These are phyloP conservation scores for Leptographium galeiforme DNA, from an alignment of 2,329 filamentous ascomycete species.

Conservation along the genomic window DNA sequence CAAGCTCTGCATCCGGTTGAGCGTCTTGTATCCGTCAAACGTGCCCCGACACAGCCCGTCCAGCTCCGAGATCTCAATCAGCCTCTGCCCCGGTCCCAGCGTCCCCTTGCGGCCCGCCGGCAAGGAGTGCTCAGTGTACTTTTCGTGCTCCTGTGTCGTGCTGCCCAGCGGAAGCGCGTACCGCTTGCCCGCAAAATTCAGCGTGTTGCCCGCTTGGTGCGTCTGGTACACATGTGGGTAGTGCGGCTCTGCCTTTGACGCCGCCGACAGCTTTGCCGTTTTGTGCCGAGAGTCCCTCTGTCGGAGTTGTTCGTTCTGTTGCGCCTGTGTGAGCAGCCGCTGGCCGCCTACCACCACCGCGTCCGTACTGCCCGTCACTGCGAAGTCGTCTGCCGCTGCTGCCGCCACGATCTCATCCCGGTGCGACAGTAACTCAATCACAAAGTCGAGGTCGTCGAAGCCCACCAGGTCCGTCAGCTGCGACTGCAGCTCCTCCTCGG, in stretches of 20 bases:
- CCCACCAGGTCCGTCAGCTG: constrained; percentile 80
- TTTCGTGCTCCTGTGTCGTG: constrained; percentile 53
- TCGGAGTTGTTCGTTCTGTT: constrained; percentile 67
- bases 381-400: constrained; percentile 17
- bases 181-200: constrained; percentile 67
- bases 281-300: constrained; percentile 76
- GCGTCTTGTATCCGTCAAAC: constrained; percentile 81
- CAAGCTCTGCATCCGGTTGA: constrained; percentile 97
- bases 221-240: constrained; percentile 91
- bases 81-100: constrained; percentile 56
- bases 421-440: constrained; percentile 77
- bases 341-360: constrained; percentile 15
- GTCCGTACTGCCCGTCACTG: not conserved
- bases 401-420: constrained; percentile 49
- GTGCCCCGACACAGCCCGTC: constrained; percentile 84
- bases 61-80: constrained; percentile 68
- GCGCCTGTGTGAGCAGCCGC: constrained; percentile 56
- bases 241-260: constrained; percentile 56
- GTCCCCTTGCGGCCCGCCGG: constrained; percentile 71
- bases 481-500: constrained; percentile 83
- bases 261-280: constrained; percentile 53
- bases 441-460: constrained; percentile 84
- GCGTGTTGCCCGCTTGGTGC: constrained; percentile 71
- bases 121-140: constrained; percentile 81
- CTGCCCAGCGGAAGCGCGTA: constrained; percentile 72